Conservation (phyloP, 2,329 filamentous ascomycete species). For the Pyricularia sp. region DNA sequence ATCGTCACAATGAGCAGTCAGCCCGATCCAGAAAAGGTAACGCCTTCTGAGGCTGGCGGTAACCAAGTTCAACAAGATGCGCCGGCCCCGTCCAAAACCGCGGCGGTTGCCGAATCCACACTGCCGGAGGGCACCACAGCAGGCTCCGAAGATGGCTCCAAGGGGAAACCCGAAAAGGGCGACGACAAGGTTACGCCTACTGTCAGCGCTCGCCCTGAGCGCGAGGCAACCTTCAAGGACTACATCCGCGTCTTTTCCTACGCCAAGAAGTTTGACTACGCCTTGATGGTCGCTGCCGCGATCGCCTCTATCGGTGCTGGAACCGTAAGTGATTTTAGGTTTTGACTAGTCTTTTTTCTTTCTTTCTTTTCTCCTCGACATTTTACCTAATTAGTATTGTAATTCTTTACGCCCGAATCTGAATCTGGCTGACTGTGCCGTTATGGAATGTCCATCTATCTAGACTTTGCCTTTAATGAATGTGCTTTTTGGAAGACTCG, state of each 20-base stretch:
- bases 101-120: background rate
- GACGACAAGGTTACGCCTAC: constrained; percentile 19
- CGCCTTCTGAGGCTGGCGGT: background rate
- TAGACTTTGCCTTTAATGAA: constrained; percentile 51
- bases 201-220: constrained; percentile 29
- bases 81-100: background rate
- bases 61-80: background rate
- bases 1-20: background rate
- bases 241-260: constrained; percentile 45
- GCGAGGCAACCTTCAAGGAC: constrained; percentile 34
- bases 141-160: background rate
- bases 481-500: constrained; percentile 44
- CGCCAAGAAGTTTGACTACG: constrained; percentile 41
- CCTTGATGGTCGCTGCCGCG: constrained; percentile 35
- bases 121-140: background rate
- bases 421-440: background rate
- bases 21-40: background rate
- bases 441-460: background rate
- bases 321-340: constrained; percentile 17
- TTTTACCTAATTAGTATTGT: no score
- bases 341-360: no score
- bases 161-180: constrained; percentile 4
- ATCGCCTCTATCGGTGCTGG: constrained; percentile 42
- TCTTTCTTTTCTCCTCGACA: no score
- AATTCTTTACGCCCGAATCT: background rate